These are phyloP conservation scores for Arthrobotrys musiformis DNA, from an alignment of 2,329 filamentous ascomycete species.

Conservation along the genomic window DNA sequence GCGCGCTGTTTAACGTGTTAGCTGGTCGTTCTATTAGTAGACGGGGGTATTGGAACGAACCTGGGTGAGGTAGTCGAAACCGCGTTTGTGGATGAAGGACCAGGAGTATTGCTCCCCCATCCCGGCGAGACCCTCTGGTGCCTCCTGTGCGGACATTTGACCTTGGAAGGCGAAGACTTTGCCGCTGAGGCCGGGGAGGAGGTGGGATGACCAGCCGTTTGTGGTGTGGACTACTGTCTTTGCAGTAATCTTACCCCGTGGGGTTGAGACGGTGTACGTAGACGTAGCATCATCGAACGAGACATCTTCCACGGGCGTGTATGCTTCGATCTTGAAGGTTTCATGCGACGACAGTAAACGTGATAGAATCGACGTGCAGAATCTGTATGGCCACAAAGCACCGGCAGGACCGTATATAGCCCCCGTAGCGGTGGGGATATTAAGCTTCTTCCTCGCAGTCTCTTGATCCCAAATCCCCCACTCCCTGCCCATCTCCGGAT, in stretches of 20 bases:
- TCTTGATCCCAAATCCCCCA: slow-evolving; percentile 62
- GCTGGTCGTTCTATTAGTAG: slow-evolving; percentile 17
- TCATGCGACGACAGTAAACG: slow-evolving; percentile 62
- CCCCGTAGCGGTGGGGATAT: slow-evolving; percentile 57
- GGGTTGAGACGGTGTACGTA: slow-evolving; percentile 65
- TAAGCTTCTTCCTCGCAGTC: slow-evolving; percentile 60
- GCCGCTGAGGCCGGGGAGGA: slow-evolving; percentile 67
- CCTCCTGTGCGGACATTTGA: slow-evolving; percentile 68
- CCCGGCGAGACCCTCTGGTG: slow-evolving; percentile 62
- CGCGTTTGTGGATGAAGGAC: slow-evolving; percentile 66
- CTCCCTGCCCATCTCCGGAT: slow-evolving; percentile 63
- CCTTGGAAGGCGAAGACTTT: slow-evolving; percentile 65
- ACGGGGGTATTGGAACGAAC: slow-evolving; percentile 61
- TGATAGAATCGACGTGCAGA: slow-evolving; percentile 66
- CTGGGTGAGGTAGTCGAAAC: slow-evolving; percentile 69
- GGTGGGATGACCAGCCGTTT: slow-evolving; percentile 68
- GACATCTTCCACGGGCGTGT: slow-evolving; percentile 61
- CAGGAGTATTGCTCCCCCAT: slow-evolving; percentile 61
- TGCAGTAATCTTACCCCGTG: slow-evolving; percentile 64
- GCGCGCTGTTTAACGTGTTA: slow-evolving; percentile 21
- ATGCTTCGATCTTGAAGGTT: slow-evolving; percentile 56
- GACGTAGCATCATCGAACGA: slow-evolving; percentile 62
- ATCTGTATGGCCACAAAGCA: slow-evolving; percentile 67
- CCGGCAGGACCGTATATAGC: slow-evolving; percentile 63
- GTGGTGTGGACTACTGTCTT: slow-evolving; percentile 70